phyloP scores from a whole-genome alignment of 371 early-diverging fungal genomes.

The Sporodiniella umbellata region DNA sequence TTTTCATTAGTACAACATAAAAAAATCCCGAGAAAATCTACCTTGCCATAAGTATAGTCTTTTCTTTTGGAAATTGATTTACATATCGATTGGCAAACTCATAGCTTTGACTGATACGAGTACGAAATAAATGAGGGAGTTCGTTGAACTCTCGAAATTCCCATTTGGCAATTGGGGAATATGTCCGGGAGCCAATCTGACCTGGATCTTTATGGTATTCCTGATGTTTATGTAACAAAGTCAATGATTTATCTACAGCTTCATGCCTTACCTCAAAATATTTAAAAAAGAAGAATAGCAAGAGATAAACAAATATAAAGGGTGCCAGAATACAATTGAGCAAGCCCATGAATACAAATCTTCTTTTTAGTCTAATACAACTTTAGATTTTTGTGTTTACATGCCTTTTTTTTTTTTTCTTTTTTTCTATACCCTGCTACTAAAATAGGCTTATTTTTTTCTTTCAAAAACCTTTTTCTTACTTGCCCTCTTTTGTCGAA shows the following conservation, averaged over 20 bases:
- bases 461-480: constrained; percentile 73
- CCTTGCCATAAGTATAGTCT: constrained; percentile 75
- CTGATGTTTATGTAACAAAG: constrained; percentile 27
- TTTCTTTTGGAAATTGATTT: constrained; percentile 86
- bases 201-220: constrained; percentile 89
- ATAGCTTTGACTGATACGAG: constrained; percentile 72
- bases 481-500: constrained; percentile 86
- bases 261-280: constrained; percentile 85
- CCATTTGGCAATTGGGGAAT: constrained; percentile 87
- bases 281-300: constrained; percentile 86
- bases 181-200: constrained; percentile 75
- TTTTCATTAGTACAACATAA: too few relatives aligned
- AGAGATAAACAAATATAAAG: constrained; percentile 79
- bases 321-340: constrained; percentile 86
- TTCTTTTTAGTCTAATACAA: constrained; percentile 60
- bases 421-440: constrained; percentile 52
- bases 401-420: background rate
- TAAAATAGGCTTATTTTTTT: constrained; percentile 58
- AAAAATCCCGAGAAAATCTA: constrained; percentile 26
- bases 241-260: background rate
- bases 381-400: background rate
- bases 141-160: constrained; percentile 97
- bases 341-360: constrained; percentile 86
- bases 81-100: constrained; percentile 78
- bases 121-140: constrained; percentile 84